Conservation (phyloP, 2,329 filamentous ascomycete species). For the Cytospora leucostoma region DNA sequence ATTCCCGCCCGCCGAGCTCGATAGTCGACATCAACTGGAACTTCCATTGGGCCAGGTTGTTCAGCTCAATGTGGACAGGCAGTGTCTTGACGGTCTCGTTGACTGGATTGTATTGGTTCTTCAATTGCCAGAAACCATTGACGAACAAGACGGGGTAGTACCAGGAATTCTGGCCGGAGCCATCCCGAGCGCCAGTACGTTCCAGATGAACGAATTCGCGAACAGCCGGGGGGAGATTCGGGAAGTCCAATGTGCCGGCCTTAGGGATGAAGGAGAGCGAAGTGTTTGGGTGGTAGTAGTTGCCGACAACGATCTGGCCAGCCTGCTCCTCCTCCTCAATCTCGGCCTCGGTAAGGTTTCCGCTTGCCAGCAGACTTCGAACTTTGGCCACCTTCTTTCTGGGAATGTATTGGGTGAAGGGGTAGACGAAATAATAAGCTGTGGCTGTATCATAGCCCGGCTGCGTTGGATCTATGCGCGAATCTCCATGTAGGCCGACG, state of each 20-base stretch:
- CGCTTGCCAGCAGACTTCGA: slow-evolving; percentile 75
- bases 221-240: slow-evolving; percentile 69
- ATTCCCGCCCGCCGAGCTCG: slow-evolving; percentile 85
- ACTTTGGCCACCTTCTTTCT: slow-evolving; percentile 91
- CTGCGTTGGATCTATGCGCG: slow-evolving; percentile 72
- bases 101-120: slow-evolving; percentile 83
- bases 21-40: slow-evolving; percentile 83
- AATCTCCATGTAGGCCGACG: slow-evolving; percentile 70
- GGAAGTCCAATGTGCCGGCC: slow-evolving; percentile 68
- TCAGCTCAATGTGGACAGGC: slow-evolving; percentile 80
- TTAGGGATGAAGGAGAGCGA: slow-evolving; percentile 86
- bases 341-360: slow-evolving; percentile 45
- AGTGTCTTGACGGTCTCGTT: slow-evolving; percentile 86
- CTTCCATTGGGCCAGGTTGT: slow-evolving; percentile 84
- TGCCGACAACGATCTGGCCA: slow-evolving; percentile 69
- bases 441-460: slow-evolving; percentile 71
- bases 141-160: slow-evolving; percentile 88
- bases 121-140: slow-evolving; percentile 97
- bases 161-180: slow-evolving; percentile 84
- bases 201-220: slow-evolving; percentile 81
- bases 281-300: slow-evolving; percentile 94
- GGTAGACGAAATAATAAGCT: slow-evolving; percentile 81
- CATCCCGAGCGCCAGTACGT: slow-evolving; percentile 77
- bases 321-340: slow-evolving; percentile 54
- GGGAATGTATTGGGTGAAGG: slow-evolving; percentile 83